Base-by-base conservation (phyloP, 2,329 filamentous ascomycete genomes). In the Ascomycota sp. region DNA sequence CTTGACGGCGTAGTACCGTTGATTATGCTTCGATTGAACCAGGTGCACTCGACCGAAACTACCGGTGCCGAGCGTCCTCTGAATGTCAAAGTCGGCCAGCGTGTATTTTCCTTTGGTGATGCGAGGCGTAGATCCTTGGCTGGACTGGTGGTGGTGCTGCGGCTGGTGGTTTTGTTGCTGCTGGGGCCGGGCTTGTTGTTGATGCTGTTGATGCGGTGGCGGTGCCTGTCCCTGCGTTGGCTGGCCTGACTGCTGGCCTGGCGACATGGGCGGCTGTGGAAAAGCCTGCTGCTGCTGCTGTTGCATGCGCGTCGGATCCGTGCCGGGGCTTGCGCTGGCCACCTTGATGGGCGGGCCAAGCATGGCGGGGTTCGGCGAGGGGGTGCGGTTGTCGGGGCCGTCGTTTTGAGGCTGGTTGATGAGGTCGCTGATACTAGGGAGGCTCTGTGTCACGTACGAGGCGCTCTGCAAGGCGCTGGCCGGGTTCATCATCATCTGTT, bases 101-200 rank as follows among this genome's bases (percentile, higher is more conserved):
- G 83, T 84, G 58, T 98, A 98, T 66, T 95, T 95, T 43, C 89
- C 89, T 64, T 92, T 93, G 41, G 86, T 93, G 50, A 80, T 72
- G 46, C 84, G 62, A 33, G 57, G 50, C 42, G 62, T 56, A 34
- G 16, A 37, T 9, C 43, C 41, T 36, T 47, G 49, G 40, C 53
- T 50, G 24, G 41, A 40, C 30, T 51, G 49, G 31, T 53, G 45
- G 36, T 51, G 49, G 28, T 53, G 44, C 12, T 47, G 45, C 31
- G 47, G 47, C 35, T 46, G 47, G 13, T 45, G 44, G n/a, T 43
- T 40, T 6, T 37, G 39, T 25, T 46, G 43, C 10, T 45, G 39
- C 28, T 44, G 45, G 29, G 36, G 39, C 29, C 40, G 43, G n/a
- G 38, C 34, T 25, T 40, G 38, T 26, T 38, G 39, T 9, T 16